Percentiles rank a stretch among this genome's conserved stretches.
phyloP scores from a whole-genome alignment of 2,329 filamentous ascomycete genomes.

The Colletotrichum costaricense region DNA sequence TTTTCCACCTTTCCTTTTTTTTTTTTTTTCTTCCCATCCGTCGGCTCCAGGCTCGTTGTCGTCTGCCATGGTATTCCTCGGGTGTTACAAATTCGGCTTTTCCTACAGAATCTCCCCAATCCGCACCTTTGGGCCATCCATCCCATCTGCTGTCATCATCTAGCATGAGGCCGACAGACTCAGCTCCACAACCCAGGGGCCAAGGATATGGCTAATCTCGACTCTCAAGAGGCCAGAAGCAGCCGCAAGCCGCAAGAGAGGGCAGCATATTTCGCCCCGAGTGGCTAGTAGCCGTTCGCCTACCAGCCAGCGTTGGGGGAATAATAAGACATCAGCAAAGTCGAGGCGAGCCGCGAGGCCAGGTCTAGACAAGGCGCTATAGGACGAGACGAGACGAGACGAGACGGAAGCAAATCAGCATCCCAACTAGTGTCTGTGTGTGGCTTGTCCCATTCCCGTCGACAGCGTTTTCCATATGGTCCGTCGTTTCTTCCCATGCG shows the following conservation, averaged over 20 bases:
- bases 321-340: constrained; percentile 29
- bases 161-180: constrained; percentile 13
- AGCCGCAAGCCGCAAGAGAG: not conserved
- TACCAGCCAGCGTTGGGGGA: constrained; percentile 18
- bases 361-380: constrained; percentile 26
- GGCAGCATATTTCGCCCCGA: not conserved
- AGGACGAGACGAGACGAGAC: constrained; percentile 35
- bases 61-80: not conserved
- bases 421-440: constrained; percentile 30
- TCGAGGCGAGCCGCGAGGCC: constrained; percentile 23
- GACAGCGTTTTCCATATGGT: constrained; percentile 16
- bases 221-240: too few species aligned
- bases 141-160: constrained; percentile 1
- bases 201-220: not conserved
- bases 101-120: constrained; percentile 28
- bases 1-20: constrained; percentile 27
- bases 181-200: not conserved
- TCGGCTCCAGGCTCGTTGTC: not conserved
- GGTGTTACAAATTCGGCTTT: constrained; percentile 21
- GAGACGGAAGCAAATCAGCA: constrained; percentile 35
- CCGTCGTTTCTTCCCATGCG: constrained; percentile 32
- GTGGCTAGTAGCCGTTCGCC: constrained; percentile 30
- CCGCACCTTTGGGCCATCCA: constrained; percentile 9
- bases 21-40: constrained; percentile 10
- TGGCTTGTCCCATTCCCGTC: constrained; percentile 34